phyloP scores from a whole-genome alignment of 2,329 filamentous ascomycete species.

The Penicillium nordicum region DNA sequence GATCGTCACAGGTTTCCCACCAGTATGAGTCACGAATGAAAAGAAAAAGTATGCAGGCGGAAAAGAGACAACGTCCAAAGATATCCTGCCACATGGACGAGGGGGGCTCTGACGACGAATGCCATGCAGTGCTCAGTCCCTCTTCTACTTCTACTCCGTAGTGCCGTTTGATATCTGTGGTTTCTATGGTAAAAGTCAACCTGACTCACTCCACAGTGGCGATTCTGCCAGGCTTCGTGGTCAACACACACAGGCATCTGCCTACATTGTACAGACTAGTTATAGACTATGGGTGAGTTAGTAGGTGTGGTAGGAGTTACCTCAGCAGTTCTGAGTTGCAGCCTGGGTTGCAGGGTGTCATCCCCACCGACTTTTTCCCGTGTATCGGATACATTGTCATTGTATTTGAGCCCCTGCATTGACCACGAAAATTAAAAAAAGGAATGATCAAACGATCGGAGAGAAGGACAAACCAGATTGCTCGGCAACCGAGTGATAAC shows the following conservation, averaged over 20 bases:
- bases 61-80: constrained; percentile 15
- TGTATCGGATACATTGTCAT: constrained; percentile 21
- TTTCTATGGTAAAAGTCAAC: not conserved
- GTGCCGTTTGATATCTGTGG: constrained; percentile 5
- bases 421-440: not conserved
- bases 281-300: not conserved
- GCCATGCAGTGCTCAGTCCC: constrained; percentile 12
- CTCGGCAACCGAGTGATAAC: not conserved
- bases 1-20: not conserved
- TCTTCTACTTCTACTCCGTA: not conserved
- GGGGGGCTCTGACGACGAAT: not conserved
- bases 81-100: constrained; percentile 19
- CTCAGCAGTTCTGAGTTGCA: not conserved
- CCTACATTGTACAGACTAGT: not conserved
- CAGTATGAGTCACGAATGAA: constrained; percentile 2
- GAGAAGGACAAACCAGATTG: not conserved
- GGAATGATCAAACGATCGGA: not conserved
- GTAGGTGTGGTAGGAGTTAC: not conserved
- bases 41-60: not conserved
- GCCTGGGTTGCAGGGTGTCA: constrained; percentile 5
- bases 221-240: not conserved
- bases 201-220: constrained; percentile 11
- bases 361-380: constrained; percentile 23
- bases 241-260: not conserved
- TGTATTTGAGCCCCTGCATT: constrained; percentile 6